Percentiles rank a stretch among this genome's conserved stretches.
phyloP scores from a whole-genome alignment of 2,329 filamentous ascomycete genomes.

The Arthrobotrys conoides region DNA sequence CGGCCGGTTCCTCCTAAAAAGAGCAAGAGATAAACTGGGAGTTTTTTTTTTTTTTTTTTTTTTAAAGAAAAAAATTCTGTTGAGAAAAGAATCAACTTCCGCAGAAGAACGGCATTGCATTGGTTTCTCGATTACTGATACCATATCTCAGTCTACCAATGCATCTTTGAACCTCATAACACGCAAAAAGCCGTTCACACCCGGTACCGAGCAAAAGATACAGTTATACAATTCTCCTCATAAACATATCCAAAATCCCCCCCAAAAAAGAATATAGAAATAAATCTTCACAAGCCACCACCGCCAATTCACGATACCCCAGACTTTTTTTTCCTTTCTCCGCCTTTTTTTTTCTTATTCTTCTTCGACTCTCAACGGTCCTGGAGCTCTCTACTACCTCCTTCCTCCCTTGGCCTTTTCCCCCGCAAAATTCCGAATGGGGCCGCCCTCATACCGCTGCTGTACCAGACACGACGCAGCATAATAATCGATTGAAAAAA shows the following conservation, averaged over 20 bases:
- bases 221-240: too few species aligned
- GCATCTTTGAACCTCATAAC: neutral
- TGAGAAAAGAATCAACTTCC: slow-evolving; percentile 6
- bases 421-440: slow-evolving; percentile 23
- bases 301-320: slow-evolving; percentile 12
- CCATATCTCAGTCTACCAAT: neutral
- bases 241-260: too few species aligned
- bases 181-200: slow-evolving; percentile 26
- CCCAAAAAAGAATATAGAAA: neutral
- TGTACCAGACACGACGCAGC: slow-evolving; percentile 5
- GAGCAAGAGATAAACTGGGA: neutral
- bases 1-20: neutral
- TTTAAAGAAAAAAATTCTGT: slow-evolving; percentile 3
- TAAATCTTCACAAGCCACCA: too few species aligned
- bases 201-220: neutral
- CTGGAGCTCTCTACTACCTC: neutral
- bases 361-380: slow-evolving; percentile 1
- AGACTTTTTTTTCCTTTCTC: slow-evolving; percentile 17
- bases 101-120: slow-evolving; percentile 23
- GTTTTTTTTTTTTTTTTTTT: too few species aligned
- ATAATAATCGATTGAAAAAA: slow-evolving; percentile 13
- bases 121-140: slow-evolving; percentile 21
- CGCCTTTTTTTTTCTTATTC: slow-evolving; percentile 21
- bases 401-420: neutral
- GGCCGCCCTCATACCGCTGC: neutral